Percentiles rank a stretch among this genome's conserved stretches.
Evolutionary conservation across 2,329 filamentous ascomycete species (phyloP).

Genomic region (Basipetospora chlamydospora): DNA sequence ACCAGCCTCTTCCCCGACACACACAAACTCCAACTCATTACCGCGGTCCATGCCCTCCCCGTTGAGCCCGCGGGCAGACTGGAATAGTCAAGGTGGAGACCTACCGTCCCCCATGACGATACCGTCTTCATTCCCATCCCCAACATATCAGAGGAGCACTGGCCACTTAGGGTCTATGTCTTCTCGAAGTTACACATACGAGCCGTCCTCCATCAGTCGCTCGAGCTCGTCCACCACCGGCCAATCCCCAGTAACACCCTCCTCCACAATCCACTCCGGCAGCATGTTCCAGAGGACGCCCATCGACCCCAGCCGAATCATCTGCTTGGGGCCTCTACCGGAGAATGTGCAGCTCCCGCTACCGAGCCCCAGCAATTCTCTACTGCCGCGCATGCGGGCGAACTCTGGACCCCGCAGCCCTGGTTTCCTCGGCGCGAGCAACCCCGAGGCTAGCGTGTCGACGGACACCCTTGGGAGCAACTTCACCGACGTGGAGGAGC

Average conservation of each 20-base stretch:
- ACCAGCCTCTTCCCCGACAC: constrained; percentile 7
- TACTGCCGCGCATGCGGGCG: constrained; percentile 9
- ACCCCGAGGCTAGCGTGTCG: constrained; percentile 9
- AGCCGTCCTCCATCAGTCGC: constrained; percentile 14
- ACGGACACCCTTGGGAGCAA: constrained; percentile 33
- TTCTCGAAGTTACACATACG: constrained; percentile 9
- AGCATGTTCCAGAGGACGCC: constrained; percentile 26
- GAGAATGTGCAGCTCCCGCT: constrained; percentile 23
- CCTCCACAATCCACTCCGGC: not conserved
- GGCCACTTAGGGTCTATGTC: constrained; percentile 4
- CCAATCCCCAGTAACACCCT: constrained; percentile 9
- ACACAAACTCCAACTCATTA: constrained; percentile 20
- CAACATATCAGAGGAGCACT: constrained; percentile 11
- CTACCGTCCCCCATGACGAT: constrained; percentile 26
- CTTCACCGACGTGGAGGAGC: constrained; percentile 31
- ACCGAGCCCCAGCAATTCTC: constrained; percentile 8
- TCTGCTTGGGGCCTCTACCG: constrained; percentile 41
- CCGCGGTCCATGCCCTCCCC: constrained; percentile 31
- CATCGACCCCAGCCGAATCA: constrained; percentile 36
- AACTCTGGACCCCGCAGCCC: not conserved
- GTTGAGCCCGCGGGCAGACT: constrained; percentile 30
- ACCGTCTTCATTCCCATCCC: constrained; percentile 8
- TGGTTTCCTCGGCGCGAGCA: not conserved
- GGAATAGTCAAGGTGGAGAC: constrained; percentile 17
- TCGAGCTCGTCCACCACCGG: constrained; percentile 13